Evolutionary conservation across 148 eudicot species (phyloP), one percentile per base, ranked within the genome.

Genomic region (Arctostaphylos glauca): DNA sequence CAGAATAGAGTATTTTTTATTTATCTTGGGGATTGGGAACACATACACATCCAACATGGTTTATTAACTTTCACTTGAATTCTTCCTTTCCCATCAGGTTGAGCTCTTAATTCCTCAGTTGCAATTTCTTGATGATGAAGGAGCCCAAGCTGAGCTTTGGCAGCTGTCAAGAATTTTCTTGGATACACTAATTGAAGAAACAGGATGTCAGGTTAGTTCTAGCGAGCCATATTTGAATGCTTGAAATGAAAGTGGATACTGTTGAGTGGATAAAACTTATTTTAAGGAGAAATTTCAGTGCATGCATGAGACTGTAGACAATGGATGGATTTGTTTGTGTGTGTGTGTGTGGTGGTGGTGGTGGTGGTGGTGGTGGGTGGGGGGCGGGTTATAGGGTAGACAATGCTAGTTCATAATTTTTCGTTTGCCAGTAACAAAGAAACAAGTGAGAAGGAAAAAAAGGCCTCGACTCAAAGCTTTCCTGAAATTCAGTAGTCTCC

Each of bases 121-220:
- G 88, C 97, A 93, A 81, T 96, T 96, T 91, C 91, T 96, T 86
- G 99, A 96, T 77, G 96, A 96, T 81, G 99, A 96, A 89, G 99
- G 99, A 80, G 98, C 99, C 76, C 99, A 96, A 87, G 91, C 84
- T 84, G 99, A 96, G 92, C 94, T 96, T 19, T 96, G 99, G 99
- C 91, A 90, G 55, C 87, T 96, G 25, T 94, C 99, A 43, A 96
- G 95, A 86, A 56, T 91, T 84, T 96, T 94, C 74, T 9, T 96
- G 80, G 99, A 96, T 84, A 92, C 98, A 19, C 93, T 96, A 82
- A 94, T 94, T 78, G 91, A 96, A 86, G 97, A 92, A 92, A 93
- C 99, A 60, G 93, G 97, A 82, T 87, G 91, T 82, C 90, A 94
- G 97, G 99, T 96, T 85, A 79, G 88, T 80, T 83, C 6, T 43